A percentile compares a stretch with the other conserved stretches of the same genome.
These are phyloP conservation scores for Zygosaccharomyces rouxii DNA, from an alignment of 805 yeast species.

Conservation along the genomic window DNA sequence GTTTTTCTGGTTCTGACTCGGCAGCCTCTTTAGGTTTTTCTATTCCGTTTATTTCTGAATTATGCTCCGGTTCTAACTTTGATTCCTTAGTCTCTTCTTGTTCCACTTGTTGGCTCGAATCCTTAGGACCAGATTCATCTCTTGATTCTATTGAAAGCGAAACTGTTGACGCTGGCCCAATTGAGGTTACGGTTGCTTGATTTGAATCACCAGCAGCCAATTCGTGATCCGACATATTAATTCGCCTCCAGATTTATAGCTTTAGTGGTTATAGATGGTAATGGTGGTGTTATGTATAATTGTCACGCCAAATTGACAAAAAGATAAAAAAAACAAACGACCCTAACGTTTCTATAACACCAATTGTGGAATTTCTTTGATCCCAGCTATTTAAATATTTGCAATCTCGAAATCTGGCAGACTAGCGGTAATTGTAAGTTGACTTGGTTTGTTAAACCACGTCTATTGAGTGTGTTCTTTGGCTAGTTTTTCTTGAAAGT, in stretches of 20 bases:
- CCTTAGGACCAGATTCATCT: constrained; percentile 7
- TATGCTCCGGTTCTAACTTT: constrained; percentile 3
- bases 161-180: constrained; percentile 15
- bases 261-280: background rate
- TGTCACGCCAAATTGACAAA: background rate
- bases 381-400: background rate
- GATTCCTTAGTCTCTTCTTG: constrained; percentile 21
- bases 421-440: too few relatives aligned
- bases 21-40: constrained; percentile 28
- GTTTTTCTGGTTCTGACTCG: constrained; percentile 25
- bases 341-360: background rate
- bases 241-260: background rate
- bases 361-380: background rate
- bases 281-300: background rate
- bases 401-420: too few relatives aligned
- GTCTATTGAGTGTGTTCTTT: background rate
- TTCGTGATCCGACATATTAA: constrained; percentile 2
- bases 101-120: constrained; percentile 19
- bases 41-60: constrained; percentile 3
- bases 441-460: background rate
- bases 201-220: constrained; percentile 10
- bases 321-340: too few relatives aligned
- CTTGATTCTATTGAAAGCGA: constrained; percentile 9
- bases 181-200: constrained; percentile 16
- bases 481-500: background rate